phyloP scores from a whole-genome alignment of 2,329 filamentous ascomycete species.

The Gyromitra esculenta region DNA sequence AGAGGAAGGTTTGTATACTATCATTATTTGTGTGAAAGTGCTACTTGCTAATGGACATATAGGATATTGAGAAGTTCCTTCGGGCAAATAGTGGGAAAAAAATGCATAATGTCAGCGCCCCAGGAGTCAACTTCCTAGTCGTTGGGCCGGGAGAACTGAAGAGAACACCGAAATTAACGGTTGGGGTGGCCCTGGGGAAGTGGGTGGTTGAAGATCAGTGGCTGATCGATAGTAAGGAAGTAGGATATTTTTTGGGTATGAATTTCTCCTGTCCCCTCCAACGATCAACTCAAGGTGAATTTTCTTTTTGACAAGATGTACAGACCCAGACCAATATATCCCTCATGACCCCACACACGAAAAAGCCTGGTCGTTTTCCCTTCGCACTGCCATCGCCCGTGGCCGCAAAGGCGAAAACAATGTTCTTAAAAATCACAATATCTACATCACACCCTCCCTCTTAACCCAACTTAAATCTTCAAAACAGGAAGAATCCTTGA shows the following conservation, averaged over 20 bases:
- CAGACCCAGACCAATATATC: conserved; percentile 48
- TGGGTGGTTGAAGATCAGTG: conserved; percentile 52
- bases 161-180: conserved; percentile 52
- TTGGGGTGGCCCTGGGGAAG: conserved; percentile 51
- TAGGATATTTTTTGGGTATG: conserved; percentile 48
- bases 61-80: conserved; percentile 51
- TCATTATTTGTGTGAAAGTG: not conserved
- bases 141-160: conserved; percentile 54
- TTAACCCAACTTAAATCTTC: conserved; percentile 51
- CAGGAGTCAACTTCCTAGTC: conserved; percentile 50
- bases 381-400: conserved; percentile 46
- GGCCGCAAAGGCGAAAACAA: conserved; percentile 47
- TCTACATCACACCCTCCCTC: conserved; percentile 53
- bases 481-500: conserved; percentile 49
- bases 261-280: not conserved
- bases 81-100: conserved; percentile 50
- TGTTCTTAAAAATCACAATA: conserved; percentile 42
- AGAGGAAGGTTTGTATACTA: conserved; percentile 32
- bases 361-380: conserved; percentile 49
- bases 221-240: conserved; percentile 49
- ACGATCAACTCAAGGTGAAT: not conserved
- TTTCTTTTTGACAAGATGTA: not conserved
- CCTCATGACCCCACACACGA: conserved; percentile 50
- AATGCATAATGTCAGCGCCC: conserved; percentile 48
- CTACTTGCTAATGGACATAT: conserved; percentile 27